Evolutionary conservation across 2,329 filamentous ascomycete genomes (phyloP).

Genomic region (Cordyceps fumosorosea): DNA sequence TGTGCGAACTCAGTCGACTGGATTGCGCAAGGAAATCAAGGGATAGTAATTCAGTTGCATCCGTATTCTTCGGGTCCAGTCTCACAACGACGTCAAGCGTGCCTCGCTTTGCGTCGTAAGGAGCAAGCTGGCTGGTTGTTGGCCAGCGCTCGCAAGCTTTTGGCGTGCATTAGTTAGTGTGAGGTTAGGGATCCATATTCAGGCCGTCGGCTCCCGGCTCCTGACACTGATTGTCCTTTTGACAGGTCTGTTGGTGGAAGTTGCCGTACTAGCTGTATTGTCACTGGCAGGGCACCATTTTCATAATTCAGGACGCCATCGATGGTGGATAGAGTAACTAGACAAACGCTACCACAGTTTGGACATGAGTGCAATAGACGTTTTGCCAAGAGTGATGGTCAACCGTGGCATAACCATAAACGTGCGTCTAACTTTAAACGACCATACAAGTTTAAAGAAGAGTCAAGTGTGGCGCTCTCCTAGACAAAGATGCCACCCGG

Average conservation of each 20-base stretch:
- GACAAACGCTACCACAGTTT: no score
- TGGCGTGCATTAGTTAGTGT: background rate
- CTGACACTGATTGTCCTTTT: background rate
- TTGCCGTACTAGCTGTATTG: background rate
- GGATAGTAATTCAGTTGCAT: background rate
- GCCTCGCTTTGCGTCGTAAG: background rate
- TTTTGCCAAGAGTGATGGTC: no score
- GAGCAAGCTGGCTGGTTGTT: background rate
- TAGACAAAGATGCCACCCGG: background rate
- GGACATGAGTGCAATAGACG: no score
- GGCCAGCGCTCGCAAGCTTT: background rate
- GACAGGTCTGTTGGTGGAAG: background rate
- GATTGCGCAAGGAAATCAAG: background rate
- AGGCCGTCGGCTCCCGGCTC: conserved; percentile 3
- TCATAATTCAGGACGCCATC: no score
- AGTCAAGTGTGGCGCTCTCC: no score
- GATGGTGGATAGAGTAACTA: no score
- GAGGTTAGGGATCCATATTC: background rate
- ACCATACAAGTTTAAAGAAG: no score
- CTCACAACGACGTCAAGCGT: background rate
- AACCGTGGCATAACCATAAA: no score
- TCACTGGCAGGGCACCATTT: background rate
- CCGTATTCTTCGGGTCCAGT: background rate
- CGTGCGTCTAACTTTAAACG: no score
- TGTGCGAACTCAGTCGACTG: background rate